Base-by-base conservation (phyloP, 1,284 basidiomycete genomes). In the Ceratobasidium theobromae region DNA sequence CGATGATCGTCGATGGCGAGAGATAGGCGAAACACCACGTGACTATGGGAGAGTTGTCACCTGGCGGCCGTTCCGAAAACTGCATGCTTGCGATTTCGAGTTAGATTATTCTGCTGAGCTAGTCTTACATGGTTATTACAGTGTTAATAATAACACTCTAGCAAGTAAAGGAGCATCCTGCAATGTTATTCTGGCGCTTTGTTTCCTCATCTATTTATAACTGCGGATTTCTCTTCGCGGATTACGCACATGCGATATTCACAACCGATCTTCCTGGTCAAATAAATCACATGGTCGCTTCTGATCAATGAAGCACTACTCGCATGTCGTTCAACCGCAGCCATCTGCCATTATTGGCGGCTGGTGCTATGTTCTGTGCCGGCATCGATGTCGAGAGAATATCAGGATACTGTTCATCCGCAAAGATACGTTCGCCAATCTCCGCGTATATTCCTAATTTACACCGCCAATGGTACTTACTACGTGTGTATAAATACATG, bases 1-100 rank as follows among this genome's bases (percentile, higher is more conserved):
- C 5, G 40, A n/a, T 33, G 40, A 62, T 62, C 57, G 46, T 62
- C 45, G 57, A 51, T 51, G 46, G 23, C 30, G 32, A 23, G 3
- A 32, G 46, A 28, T 38, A 21, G 11, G 27, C 32, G 21, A 38
- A 23, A 3, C 23, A 46, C 38, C 57, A 62, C 57, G 57, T 62
- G 57, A 21, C 9, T 5, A 45, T 21, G 35, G 6, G 35, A 8
- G 6, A 6, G 16, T 38, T 16, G 35, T 38, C 6, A 38, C 16
- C 35, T 16, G 8, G 6, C 35, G n/a, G n/a, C n/a, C n/a, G n/a
- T n/a, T n/a, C n/a, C n/a, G n/a, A n/a, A n/a, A n/a, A n/a, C n/a
- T n/a, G n/a, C n/a, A n/a, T n/a, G n/a, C n/a, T n/a, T n/a, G n/a
- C n/a, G n/a, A n/a, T n/a, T n/a, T n/a, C n/a, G n/a, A n/a, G n/a